A percentile compares a stretch with the other conserved stretches of the same genome.
These are phyloP conservation scores for Flaveria sonorensis DNA, from an alignment of 129 eudicot species.

Conservation along the genomic window DNA sequence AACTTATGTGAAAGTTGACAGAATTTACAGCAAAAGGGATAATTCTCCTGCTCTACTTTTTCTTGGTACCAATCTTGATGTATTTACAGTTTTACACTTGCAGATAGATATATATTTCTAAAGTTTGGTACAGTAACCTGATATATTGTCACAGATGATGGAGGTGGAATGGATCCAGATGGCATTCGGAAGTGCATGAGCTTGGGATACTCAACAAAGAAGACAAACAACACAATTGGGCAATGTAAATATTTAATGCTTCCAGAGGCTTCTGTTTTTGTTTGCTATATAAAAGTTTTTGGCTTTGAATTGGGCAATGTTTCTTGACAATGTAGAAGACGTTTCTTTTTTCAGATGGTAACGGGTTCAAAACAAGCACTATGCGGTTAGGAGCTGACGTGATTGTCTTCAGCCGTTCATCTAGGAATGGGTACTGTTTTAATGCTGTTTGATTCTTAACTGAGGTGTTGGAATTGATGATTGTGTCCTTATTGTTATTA, in stretches of 20 bases:
- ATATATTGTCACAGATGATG: slow-evolving; percentile 60
- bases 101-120: neutral
- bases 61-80: slow-evolving; percentile 49
- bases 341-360: slow-evolving; percentile 60
- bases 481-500: slow-evolving; percentile 21
- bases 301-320: neutral
- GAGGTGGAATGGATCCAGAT: slow-evolving; percentile 98
- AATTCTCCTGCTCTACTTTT: slow-evolving; percentile 90
- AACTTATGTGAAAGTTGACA: slow-evolving; percentile 84
- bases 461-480: neutral
- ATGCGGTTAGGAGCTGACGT: slow-evolving; percentile 97
- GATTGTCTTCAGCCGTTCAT: slow-evolving; percentile 82
- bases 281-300: slow-evolving; percentile 20
- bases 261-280: slow-evolving; percentile 3
- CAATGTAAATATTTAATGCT: slow-evolving; percentile 54
- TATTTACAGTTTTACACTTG: slow-evolving; percentile 9
- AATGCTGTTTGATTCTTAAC: slow-evolving; percentile 16
- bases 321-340: neutral
- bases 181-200: slow-evolving; percentile 91
- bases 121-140: slow-evolving; percentile 4
- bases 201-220: slow-evolving; percentile 95
- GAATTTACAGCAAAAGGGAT: slow-evolving; percentile 69
- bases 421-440: slow-evolving; percentile 49
- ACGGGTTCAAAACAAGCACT: slow-evolving; percentile 96
- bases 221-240: slow-evolving; percentile 80